Conservation (phyloP, 768 basidiomycete species). For the Hydnomerulius pinastri region DNA sequence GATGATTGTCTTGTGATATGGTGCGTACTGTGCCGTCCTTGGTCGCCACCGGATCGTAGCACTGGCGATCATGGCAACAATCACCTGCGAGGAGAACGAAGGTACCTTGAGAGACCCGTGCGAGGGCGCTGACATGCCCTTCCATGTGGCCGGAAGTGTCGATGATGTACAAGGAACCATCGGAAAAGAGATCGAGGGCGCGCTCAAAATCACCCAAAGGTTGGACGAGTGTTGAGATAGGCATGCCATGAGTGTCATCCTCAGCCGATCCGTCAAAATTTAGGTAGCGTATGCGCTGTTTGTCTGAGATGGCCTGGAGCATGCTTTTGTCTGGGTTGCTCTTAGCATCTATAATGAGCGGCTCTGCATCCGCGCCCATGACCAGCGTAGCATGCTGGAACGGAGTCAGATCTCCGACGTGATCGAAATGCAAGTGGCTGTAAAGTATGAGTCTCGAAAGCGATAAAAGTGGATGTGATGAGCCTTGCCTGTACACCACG, state of each 20-base stretch:
- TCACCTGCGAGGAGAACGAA: constrained; percentile 18
- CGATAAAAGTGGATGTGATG: neutral
- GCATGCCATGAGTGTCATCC: neutral
- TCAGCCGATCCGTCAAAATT: neutral
- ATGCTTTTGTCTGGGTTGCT: neutral
- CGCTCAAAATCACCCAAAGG: constrained; percentile 4
- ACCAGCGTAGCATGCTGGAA: constrained; percentile 1
- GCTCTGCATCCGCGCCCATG: neutral
- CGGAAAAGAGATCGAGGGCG: constrained; percentile 8
- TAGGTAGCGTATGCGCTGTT: neutral
- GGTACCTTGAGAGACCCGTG: constrained; percentile 7
- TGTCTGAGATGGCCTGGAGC: neutral
- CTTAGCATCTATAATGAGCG: neutral
- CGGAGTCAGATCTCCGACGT: constrained; percentile 10
- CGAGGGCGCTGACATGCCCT: constrained; percentile 15
- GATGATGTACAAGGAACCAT: constrained; percentile 8
- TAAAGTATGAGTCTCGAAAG: neutral
- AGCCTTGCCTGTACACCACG: constrained; percentile 5
- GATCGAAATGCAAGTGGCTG: constrained; percentile 10
- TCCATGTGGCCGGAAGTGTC: constrained; percentile 9
- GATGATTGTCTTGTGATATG: constrained; percentile 3
- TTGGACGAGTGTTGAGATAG: neutral
- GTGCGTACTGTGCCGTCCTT: neutral
- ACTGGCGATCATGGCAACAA: constrained; percentile 11
- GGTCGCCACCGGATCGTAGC: neutral